Evolutionary conservation across 257 asterid genomes (phyloP).

Genomic region (Paraleonurus japonicus): DNA sequence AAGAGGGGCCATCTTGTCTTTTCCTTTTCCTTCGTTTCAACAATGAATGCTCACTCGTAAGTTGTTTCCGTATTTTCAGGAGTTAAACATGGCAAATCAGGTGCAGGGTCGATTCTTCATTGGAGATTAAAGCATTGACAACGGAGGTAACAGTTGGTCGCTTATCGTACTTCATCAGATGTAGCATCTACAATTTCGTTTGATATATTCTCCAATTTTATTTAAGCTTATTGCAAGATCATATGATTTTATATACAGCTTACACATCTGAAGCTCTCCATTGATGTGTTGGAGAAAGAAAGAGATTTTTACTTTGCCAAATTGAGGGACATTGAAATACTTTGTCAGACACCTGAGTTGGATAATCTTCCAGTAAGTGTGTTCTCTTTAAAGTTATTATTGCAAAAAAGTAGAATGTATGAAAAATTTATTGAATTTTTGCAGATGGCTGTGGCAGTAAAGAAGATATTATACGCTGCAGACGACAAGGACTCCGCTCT

Average conservation of each 20-base stretch:
- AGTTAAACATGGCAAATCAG: slow-evolving; percentile 46
- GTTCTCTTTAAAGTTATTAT: neutral
- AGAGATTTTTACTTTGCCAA: slow-evolving; percentile 90
- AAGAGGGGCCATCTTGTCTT: neutral
- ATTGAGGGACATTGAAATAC: slow-evolving; percentile 74
- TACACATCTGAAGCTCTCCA: slow-evolving; percentile 65
- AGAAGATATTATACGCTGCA: slow-evolving; percentile 71
- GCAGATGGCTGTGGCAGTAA: slow-evolving; percentile 71
- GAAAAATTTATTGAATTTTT: neutral
- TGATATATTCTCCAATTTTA: neutral
- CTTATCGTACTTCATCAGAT: neutral
- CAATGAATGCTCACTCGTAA: neutral
- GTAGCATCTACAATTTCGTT: neutral
- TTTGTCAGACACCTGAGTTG: slow-evolving; percentile 65
- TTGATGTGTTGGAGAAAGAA: slow-evolving; percentile 80
- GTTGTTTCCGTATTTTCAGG: slow-evolving; percentile 35
- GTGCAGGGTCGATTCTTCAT: slow-evolving; percentile 35
- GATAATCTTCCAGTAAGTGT: slow-evolving; percentile 60
- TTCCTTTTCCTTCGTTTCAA: neutral
- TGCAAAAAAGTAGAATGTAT: neutral
- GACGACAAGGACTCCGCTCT: slow-evolving; percentile 71
- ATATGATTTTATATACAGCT: slow-evolving; percentile 40
- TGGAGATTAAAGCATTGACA: slow-evolving; percentile 49
- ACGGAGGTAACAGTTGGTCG: slow-evolving; percentile 51
- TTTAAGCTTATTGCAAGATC: neutral